Conservation (phyloP, 192 early-diverging fungal species). For the Backusella tuberculispora region DNA sequence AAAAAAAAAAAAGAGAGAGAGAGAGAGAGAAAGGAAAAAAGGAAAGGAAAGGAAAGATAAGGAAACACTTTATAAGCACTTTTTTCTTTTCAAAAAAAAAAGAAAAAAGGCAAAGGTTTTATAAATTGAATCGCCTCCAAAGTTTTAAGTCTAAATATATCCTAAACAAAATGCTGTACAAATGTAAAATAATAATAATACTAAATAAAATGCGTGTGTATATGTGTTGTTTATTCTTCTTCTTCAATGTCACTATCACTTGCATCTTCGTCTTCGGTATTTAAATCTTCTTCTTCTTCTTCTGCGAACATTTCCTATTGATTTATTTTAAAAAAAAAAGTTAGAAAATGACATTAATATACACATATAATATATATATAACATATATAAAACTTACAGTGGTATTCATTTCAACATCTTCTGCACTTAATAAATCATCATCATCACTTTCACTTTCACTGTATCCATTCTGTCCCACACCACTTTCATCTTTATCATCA, state of each 20-base stretch:
- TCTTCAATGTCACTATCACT: constrained; percentile 26
- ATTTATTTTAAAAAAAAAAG: not conserved
- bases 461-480: constrained; percentile 1
- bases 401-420: constrained; percentile 16
- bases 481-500: not conserved
- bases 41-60: too few relatives aligned
- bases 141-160: constrained; percentile 6
- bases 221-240: not conserved
- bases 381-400: not conserved
- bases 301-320: constrained; percentile 14
- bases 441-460: constrained; percentile 19
- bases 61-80: too few relatives aligned
- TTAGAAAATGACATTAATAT: too few relatives aligned
- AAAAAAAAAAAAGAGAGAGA: too few relatives aligned
- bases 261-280: constrained; percentile 22
- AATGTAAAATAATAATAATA: not conserved
- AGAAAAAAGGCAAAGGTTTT: not conserved
- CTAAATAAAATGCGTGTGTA: not conserved
- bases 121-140: constrained; percentile 12
- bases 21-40: too few relatives aligned
- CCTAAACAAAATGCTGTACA: not conserved
- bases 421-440: constrained; percentile 1
- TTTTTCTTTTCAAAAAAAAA: too few relatives aligned
- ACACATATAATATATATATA: not conserved
- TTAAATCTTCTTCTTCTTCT: constrained; percentile 20